Conservation (phyloP, 225 moss, liverwort and hornwort species). For the Anthoceros angustus region DNA sequence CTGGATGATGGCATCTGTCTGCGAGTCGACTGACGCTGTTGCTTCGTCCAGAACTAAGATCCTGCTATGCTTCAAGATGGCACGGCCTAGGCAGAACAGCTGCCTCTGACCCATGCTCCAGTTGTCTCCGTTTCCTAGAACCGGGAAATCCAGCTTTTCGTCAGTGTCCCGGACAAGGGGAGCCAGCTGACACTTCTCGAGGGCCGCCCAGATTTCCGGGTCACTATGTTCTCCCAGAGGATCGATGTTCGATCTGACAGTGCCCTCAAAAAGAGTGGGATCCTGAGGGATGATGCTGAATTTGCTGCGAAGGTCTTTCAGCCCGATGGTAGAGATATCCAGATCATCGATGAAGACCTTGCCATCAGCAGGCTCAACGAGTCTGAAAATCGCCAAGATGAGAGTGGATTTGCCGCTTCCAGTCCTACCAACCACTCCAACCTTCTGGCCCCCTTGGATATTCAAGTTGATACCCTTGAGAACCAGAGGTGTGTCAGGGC, state of each 20-base stretch:
- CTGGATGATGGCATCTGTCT: slow-evolving; percentile 19
- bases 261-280: slow-evolving; percentile 24
- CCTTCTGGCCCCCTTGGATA: slow-evolving; percentile 27
- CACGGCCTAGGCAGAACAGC: slow-evolving; percentile 25
- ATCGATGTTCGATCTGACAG: slow-evolving; percentile 20
- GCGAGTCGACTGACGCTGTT: slow-evolving; percentile 16
- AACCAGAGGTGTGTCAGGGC: slow-evolving; percentile 18
- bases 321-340: slow-evolving; percentile 22
- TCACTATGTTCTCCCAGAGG: slow-evolving; percentile 21
- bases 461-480: slow-evolving; percentile 21
- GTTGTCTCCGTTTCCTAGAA: slow-evolving; percentile 29
- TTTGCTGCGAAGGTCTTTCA: slow-evolving; percentile 26
- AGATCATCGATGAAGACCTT: slow-evolving; percentile 23
- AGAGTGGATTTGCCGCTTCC: slow-evolving; percentile 26
- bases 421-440: slow-evolving; percentile 23
- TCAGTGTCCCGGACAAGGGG: slow-evolving; percentile 13
- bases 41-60: slow-evolving; percentile 29
- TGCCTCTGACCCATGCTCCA: slow-evolving; percentile 35
- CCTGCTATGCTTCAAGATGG: slow-evolving; percentile 19
- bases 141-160: slow-evolving; percentile 25
- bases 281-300: slow-evolving; percentile 28
- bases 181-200: slow-evolving; percentile 28
- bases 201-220: slow-evolving; percentile 28
- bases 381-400: slow-evolving; percentile 24
- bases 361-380: slow-evolving; percentile 25